phyloP scores from a whole-genome alignment of 805 yeast species.

The Clavispora carvajalis region DNA sequence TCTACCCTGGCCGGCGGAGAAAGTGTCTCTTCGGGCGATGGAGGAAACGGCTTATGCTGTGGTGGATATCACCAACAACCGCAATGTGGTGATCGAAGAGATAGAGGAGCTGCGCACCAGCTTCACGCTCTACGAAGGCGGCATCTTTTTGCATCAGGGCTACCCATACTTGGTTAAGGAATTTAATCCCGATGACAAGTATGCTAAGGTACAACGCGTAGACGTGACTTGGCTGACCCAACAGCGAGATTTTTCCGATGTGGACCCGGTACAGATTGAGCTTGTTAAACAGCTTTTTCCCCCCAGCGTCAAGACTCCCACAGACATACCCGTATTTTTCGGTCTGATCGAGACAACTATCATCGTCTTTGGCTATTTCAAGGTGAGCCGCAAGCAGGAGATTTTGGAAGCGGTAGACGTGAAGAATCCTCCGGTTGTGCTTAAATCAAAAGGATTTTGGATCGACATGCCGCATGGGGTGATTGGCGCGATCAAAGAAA shows the following conservation, averaged over 20 bases:
- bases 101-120: constrained; percentile 85
- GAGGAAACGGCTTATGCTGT: constrained; percentile 84
- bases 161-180: constrained; percentile 81
- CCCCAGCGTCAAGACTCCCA: constrained; percentile 28
- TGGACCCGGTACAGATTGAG: constrained; percentile 78
- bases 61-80: constrained; percentile 76
- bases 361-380: constrained; percentile 89
- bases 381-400: constrained; percentile 66
- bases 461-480: constrained; percentile 74
- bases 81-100: constrained; percentile 79
- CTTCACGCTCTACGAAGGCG: constrained; percentile 88
- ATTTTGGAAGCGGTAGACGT: constrained; percentile 95
- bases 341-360: constrained; percentile 73
- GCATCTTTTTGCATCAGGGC: constrained; percentile 92
- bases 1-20: constrained; percentile 76
- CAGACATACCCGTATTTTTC: constrained; percentile 58
- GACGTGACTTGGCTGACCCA: constrained; percentile 91
- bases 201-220: constrained; percentile 81
- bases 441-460: constrained; percentile 83
- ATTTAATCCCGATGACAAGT: constrained; percentile 70
- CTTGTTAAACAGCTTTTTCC: constrained; percentile 48
- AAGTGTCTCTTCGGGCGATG: constrained; percentile 75
- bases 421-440: constrained; percentile 72
- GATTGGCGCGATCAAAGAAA: constrained; percentile 50
- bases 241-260: constrained; percentile 89